Percentiles rank a stretch among this genome's conserved stretches.
These are phyloP conservation scores for Seiridium unicorne DNA, from an alignment of 2,329 filamentous ascomycete species.

Conservation along the genomic window DNA sequence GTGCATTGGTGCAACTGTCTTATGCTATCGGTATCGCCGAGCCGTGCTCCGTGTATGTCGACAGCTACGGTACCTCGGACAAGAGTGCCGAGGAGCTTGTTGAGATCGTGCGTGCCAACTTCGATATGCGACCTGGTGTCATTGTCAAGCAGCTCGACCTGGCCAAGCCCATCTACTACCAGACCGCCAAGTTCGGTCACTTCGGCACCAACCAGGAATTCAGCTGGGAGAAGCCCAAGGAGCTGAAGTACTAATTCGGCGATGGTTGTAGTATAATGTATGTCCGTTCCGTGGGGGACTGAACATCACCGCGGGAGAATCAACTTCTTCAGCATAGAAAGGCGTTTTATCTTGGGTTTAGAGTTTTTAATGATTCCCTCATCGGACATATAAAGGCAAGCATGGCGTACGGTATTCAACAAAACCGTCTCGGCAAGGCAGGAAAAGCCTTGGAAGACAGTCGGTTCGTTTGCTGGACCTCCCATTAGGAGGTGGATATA, in stretches of 20 bases:
- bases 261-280: conserved; percentile 12
- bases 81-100: conserved; percentile 92
- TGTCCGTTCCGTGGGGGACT: conserved; percentile 4
- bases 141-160: conserved; percentile 97
- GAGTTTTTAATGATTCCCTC: conserved; percentile 29
- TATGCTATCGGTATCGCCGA: conserved; percentile 99
- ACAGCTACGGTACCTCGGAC: conserved; percentile 91
- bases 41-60: conserved; percentile 96
- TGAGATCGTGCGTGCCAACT: conserved; percentile 91
- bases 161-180: conserved; percentile 93
- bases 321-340: conserved; percentile 38
- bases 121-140: conserved; percentile 96
- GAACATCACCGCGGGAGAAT: conserved; percentile 29
- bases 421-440: conserved; percentile 20
- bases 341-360: conserved; percentile 30
- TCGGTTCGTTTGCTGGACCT: conserved; percentile 5
- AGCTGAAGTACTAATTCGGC: conserved; percentile 80
- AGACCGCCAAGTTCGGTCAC: conserved; percentile 99
- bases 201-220: conserved; percentile 96
- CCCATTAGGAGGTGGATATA: background rate
- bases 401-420: conserved; percentile 38
- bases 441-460: conserved; percentile 9
- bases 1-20: conserved; percentile 93
- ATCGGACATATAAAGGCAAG: conserved; percentile 34
- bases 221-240: conserved; percentile 97